Percentiles rank a stretch among this genome's conserved stretches.
Evolutionary conservation across 2,329 filamentous ascomycete genomes (phyloP).

Genomic region (Verticillium isaacii): DNA sequence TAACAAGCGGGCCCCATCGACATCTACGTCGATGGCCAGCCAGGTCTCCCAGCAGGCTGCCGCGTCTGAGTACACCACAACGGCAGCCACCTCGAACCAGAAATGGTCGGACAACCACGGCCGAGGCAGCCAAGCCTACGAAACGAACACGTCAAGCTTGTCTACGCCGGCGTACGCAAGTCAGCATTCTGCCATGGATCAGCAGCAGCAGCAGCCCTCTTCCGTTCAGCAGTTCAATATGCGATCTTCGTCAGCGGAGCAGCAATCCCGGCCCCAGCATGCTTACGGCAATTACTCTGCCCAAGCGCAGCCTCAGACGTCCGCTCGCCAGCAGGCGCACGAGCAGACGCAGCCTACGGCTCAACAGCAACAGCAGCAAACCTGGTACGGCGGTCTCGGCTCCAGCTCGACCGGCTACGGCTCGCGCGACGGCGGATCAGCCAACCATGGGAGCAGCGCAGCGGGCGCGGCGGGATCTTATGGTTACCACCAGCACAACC

Average conservation of each 20-base stretch:
- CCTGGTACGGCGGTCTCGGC: not conserved
- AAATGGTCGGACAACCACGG: conserved; percentile 6
- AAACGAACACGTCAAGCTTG: not conserved
- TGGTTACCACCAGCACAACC: conserved; percentile 5
- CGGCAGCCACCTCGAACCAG: conserved; percentile 14
- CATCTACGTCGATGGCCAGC: conserved; percentile 8
- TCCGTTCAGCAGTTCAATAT: not conserved
- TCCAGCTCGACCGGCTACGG: not conserved
- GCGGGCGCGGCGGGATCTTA: not conserved
- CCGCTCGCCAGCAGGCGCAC: conserved; percentile 4
- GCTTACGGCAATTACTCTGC: not conserved
- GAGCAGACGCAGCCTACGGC: not conserved
- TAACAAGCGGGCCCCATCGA: conserved; percentile 18
- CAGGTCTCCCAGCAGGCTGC: conserved; percentile 1
- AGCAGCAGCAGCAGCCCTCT: conserved; percentile 18
- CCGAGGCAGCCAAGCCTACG: conserved; percentile 1
- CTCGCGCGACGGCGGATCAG: not conserved
- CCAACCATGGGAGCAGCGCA: not conserved
- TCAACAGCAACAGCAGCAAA: not conserved
- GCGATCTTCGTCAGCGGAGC: conserved; percentile 8
- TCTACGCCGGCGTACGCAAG: conserved; percentile 3
- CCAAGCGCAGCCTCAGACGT: not conserved
- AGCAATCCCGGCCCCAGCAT: not conserved
- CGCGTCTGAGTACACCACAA: conserved; percentile 2
- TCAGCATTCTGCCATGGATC: conserved; percentile 10